Evolutionary conservation across 306 rosid species (phyloP).

Genomic region (Rosa lucieae): DNA sequence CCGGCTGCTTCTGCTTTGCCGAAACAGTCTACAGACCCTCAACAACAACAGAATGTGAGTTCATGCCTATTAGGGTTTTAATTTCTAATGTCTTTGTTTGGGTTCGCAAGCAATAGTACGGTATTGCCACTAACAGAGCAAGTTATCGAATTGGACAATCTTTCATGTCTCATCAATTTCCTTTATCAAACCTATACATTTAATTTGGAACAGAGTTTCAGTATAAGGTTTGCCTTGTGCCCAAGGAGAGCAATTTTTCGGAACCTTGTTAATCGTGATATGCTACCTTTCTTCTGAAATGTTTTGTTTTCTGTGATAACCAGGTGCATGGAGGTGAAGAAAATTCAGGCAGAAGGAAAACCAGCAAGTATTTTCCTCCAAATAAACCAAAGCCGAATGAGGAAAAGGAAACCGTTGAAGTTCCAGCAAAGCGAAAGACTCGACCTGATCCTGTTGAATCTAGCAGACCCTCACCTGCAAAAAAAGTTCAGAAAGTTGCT

Average conservation of each 20-base stretch:
- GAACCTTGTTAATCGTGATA: neutral
- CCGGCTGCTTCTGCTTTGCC: constrained; percentile 8
- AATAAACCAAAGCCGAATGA: constrained; percentile 54
- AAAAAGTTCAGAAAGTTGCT: constrained; percentile 42
- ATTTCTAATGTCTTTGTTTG: neutral
- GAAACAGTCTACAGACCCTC: constrained; percentile 37
- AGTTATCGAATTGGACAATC: neutral
- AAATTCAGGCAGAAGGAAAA: constrained; percentile 67
- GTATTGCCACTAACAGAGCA: neutral
- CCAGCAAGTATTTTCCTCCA: constrained; percentile 67
- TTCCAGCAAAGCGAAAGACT: constrained; percentile 70
- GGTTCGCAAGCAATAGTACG: neutral
- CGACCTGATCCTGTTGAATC: constrained; percentile 42
- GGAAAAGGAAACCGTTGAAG: constrained; percentile 46
- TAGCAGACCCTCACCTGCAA: constrained; percentile 35
- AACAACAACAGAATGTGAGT: constrained; percentile 46
- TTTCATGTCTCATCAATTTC: neutral
- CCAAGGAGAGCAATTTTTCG: neutral
- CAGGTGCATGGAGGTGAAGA: constrained; percentile 57
- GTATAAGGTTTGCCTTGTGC: neutral
- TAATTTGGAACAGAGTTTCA: neutral
- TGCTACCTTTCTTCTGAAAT: neutral
- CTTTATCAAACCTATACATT: neutral
- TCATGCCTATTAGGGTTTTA: neutral
- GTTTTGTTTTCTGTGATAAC: constrained; percentile 2